Evolutionary conservation across 2,329 filamentous ascomycete species (phyloP), one percentile per base, ranked within the genome.

Genomic region (Hymenotorrendiella dingleyae): DNA sequence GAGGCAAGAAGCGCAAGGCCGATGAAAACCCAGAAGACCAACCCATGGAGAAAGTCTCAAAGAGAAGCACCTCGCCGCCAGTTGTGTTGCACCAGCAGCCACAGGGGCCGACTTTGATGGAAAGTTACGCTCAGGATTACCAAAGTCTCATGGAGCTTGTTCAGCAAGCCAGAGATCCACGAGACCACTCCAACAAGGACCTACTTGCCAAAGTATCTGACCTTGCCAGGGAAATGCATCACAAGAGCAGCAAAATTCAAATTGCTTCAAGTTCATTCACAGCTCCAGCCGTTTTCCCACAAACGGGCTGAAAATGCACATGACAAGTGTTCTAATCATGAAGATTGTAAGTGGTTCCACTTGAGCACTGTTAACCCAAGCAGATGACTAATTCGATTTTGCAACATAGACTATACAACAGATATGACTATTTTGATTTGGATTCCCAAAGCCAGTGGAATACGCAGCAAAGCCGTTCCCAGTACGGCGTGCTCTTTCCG

Each of bases 1-100:
- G 54, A 32, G 49, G 45, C 34, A 59, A 55, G 46, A 61, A 61
- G 49, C 55, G 58, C 43, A 60, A 61, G 53, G 47, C 52, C 38
- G 53, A 54, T 48, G 51, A 56, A 12, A 53, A 34, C 27, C 36
- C 32, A 24, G 54, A 60, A 17, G 27, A 47, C 33, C 43, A 46
- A 27, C n/a, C 29, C 40, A 33, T 45, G 27, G 55, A 57, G 30
- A 59, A 58, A 45, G 38, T 45, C 36, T 24, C 43, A 16, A 60
- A 58, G 49, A 56, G 53, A 40, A 39, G 51, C 40, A 39, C 50
- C 26, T 52, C 51, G 11, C 54, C 54, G 22, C 50, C 49, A 10
- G 52, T 50, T 35, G 52, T 55, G n/a, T 20, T 20, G n/a, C 37
- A 47, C 19, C 45, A 34, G 38, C 46, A 49, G 23, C 52, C 49